Evolutionary conservation across 1,139 yeast genomes (phyloP).

Genomic region (Lodderomyces orthopsilosis): DNA sequence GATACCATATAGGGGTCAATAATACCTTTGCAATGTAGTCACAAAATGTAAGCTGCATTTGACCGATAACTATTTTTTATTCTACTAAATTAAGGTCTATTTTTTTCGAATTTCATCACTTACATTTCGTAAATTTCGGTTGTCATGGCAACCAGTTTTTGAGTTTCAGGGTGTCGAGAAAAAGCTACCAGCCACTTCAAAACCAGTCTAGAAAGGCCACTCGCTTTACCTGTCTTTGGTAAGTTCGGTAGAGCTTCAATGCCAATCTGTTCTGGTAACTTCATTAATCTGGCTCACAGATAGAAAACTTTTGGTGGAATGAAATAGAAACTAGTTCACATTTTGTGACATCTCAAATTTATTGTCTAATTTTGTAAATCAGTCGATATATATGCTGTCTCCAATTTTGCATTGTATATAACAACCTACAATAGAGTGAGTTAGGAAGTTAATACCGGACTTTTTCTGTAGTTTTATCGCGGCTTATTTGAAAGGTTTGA

Average conservation of each 20-base stretch:
- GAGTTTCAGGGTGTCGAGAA: background rate
- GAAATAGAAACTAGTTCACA: background rate
- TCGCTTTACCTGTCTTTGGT: too few species aligned
- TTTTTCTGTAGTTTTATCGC: too few species aligned
- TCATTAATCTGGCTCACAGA: too few species aligned
- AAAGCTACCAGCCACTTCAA: too few species aligned
- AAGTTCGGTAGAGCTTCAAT: too few species aligned
- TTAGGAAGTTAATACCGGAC: background rate
- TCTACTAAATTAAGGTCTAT: background rate
- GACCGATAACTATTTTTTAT: too few species aligned
- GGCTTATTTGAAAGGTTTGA: background rate
- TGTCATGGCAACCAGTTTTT: conserved; percentile 1
- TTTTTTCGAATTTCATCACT: background rate
- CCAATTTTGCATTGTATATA: background rate
- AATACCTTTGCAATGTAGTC: too few species aligned
- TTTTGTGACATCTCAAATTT: background rate
- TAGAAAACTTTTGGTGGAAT: background rate
- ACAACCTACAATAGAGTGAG: too few species aligned
- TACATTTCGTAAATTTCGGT: background rate
- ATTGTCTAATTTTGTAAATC: background rate
- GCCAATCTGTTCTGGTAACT: too few species aligned
- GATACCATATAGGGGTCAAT: background rate
- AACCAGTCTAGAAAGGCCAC: too few species aligned
- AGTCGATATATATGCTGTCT: too few species aligned
- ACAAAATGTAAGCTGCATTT: too few species aligned